phyloP scores from a whole-genome alignment of 306 rosid species.

The Malus sieversii region DNA sequence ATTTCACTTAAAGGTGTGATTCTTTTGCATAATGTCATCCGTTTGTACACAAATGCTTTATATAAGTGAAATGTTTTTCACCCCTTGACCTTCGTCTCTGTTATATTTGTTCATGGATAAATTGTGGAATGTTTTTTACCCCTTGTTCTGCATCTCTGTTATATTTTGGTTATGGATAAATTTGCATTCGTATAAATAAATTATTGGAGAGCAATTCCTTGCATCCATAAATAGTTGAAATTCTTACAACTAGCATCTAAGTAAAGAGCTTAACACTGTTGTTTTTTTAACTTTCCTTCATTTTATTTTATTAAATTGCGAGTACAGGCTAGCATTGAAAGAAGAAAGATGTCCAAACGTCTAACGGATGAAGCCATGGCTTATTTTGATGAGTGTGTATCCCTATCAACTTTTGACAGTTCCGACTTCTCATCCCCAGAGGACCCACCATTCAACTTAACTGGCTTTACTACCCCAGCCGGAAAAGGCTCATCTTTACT shows the following conservation, averaged over 20 bases:
- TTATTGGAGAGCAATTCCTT: background rate
- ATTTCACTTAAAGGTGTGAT: background rate
- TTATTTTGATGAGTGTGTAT: conserved; percentile 90
- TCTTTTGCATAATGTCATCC: background rate
- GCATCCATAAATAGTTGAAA: background rate
- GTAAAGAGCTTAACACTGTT: background rate
- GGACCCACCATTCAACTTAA: conserved; percentile 50
- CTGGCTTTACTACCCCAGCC: conserved; percentile 38
- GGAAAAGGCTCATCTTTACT: conserved; percentile 19
- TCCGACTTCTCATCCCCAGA: conserved; percentile 93
- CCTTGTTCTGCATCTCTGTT: background rate
- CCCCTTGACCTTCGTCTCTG: background rate
- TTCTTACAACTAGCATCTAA: background rate
- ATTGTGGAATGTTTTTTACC: background rate
- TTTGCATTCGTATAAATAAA: too few relatives aligned
- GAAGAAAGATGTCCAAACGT: conserved; percentile 81
- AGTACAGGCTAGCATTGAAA: conserved; percentile 80
- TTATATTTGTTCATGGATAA: background rate
- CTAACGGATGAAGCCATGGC: conserved; percentile 86
- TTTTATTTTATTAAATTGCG: conserved; percentile 1
- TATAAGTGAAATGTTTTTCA: background rate
- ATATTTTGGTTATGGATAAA: background rate
- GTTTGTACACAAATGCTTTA: background rate
- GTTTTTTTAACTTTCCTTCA: background rate
- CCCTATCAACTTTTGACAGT: conserved; percentile 88